Conservation (phyloP, 352 stramenopile species). For the Phytophthora pluvialis region DNA sequence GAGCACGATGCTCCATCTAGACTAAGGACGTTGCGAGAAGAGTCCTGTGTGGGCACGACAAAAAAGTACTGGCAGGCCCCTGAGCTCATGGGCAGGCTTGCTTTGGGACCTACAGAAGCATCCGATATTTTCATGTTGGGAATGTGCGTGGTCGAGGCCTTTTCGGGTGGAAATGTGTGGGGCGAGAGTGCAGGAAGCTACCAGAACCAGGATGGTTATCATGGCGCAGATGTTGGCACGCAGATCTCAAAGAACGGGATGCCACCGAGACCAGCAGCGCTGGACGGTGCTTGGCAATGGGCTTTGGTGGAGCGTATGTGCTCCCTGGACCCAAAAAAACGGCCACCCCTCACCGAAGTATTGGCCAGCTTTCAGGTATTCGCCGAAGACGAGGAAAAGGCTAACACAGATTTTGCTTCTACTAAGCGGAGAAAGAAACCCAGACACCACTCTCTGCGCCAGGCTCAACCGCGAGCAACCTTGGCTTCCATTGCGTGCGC, state of each 20-base stretch:
- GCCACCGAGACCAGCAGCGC: slow-evolving; percentile 20
- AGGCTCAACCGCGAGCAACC: slow-evolving; percentile 23
- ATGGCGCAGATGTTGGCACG: not conserved
- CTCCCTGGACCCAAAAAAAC: slow-evolving; percentile 16
- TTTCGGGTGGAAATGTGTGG: slow-evolving; percentile 31
- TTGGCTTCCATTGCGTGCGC: slow-evolving; percentile 23
- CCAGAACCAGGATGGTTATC: not conserved
- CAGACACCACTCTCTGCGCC: slow-evolving; percentile 1
- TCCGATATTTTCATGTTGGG: slow-evolving; percentile 38
- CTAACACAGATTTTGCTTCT: slow-evolving; percentile 15
- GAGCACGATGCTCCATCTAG: slow-evolving; percentile 1
- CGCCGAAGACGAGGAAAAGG: slow-evolving; percentile 29
- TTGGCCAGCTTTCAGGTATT: slow-evolving; percentile 36
- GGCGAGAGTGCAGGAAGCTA: not conserved
- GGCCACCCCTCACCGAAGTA: slow-evolving; percentile 31
- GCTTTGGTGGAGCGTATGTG: slow-evolving; percentile 40
- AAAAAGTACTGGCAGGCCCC: slow-evolving; percentile 34
- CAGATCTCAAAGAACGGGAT: not conserved
- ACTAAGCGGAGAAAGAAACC: slow-evolving; percentile 21
- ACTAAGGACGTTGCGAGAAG: not conserved
- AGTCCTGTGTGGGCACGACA: not conserved
- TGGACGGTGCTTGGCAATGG: slow-evolving; percentile 33
- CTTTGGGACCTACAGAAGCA: slow-evolving; percentile 28
- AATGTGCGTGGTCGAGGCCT: slow-evolving; percentile 44
- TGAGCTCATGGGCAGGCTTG: slow-evolving; percentile 11